Conservation (phyloP, 2,329 filamentous ascomycete species). For the Penicillium aurantiogriseum region DNA sequence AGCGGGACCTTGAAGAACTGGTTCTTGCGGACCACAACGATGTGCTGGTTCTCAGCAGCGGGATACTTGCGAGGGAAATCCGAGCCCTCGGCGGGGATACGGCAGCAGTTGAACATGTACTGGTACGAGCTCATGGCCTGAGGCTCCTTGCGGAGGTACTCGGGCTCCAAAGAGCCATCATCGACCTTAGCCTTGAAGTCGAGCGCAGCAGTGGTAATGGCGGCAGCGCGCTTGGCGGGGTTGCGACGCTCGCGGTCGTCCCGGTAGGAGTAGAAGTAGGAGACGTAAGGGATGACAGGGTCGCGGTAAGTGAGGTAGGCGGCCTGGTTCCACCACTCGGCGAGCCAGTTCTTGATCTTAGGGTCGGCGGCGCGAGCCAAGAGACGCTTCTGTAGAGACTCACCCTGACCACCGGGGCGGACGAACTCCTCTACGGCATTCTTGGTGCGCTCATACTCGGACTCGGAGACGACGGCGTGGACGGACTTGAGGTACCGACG, state of each 20-base stretch:
- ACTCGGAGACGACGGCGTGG: conserved; percentile 59
- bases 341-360: conserved; percentile 86
- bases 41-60: conserved; percentile 74
- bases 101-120: conserved; percentile 97
- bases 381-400: conserved; percentile 83
- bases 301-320: conserved; percentile 93
- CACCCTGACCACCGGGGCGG: conserved; percentile 77
- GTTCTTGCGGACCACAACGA: conserved; percentile 90
- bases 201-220: conserved; percentile 78
- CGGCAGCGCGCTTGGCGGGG: conserved; percentile 88
- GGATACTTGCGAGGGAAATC: conserved; percentile 84
- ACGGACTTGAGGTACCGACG: conserved; percentile 66
- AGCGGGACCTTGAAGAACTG: conserved; percentile 92
- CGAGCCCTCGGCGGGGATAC: conserved; percentile 75
- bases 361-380: conserved; percentile 75
- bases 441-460: conserved; percentile 62
- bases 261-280: conserved; percentile 98
- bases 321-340: conserved; percentile 96
- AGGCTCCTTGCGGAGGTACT: conserved; percentile 97
- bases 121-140: conserved; percentile 98
- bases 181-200: conserved; percentile 97
- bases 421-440: conserved; percentile 87
- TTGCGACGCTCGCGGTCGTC: conserved; percentile 86
- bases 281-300: conserved; percentile 95
- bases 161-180: conserved; percentile 76